Percentiles rank a stretch among this genome's conserved stretches.
Evolutionary conservation across 2,329 filamentous ascomycete species (phyloP).

Genomic region (Colletotrichum trifolii): DNA sequence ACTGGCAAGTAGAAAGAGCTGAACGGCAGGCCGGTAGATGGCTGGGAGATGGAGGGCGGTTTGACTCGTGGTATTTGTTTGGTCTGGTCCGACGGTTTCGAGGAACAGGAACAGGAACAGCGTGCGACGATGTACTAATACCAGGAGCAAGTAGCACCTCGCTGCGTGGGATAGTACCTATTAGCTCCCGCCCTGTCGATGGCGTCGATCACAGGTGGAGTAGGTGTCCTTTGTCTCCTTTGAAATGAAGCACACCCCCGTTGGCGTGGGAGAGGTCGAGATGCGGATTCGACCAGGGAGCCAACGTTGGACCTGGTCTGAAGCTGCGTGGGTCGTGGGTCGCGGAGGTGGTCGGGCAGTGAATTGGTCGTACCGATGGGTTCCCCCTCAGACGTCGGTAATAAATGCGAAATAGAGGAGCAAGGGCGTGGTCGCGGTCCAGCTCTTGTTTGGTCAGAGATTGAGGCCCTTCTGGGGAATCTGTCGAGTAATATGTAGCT

Average conservation of each 20-base stretch:
- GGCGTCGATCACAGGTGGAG: slow-evolving; percentile 34
- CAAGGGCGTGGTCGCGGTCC: slow-evolving; percentile 23
- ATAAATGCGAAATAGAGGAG: slow-evolving; percentile 36
- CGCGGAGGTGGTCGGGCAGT: slow-evolving; percentile 30
- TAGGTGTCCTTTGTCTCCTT: slow-evolving; percentile 35
- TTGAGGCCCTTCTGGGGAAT: slow-evolving; percentile 27
- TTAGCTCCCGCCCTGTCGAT: slow-evolving; percentile 29
- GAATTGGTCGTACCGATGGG: not conserved
- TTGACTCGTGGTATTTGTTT: slow-evolving; percentile 33
- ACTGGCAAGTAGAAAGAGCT: slow-evolving; percentile 7
- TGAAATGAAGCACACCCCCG: slow-evolving; percentile 29
- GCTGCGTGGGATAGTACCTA: not conserved
- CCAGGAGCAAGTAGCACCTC: slow-evolving; percentile 6
- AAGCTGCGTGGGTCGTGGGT: slow-evolving; percentile 9
- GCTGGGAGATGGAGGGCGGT: slow-evolving; percentile 13
- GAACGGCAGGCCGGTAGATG: not conserved
- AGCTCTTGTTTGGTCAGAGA: slow-evolving; percentile 33
- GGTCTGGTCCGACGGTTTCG: slow-evolving; percentile 17
- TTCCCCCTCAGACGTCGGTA: slow-evolving; percentile 29
- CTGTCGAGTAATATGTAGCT: slow-evolving; percentile 32
- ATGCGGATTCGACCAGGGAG: slow-evolving; percentile 14
- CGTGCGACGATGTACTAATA: slow-evolving; percentile 31
- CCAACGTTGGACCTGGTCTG: slow-evolving; percentile 15
- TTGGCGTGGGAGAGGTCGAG: slow-evolving; percentile 26
- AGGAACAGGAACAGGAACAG: slow-evolving; percentile 8